phyloP scores from a whole-genome alignment of 352 stramenopile species.

The Pythium sukuiense region DNA sequence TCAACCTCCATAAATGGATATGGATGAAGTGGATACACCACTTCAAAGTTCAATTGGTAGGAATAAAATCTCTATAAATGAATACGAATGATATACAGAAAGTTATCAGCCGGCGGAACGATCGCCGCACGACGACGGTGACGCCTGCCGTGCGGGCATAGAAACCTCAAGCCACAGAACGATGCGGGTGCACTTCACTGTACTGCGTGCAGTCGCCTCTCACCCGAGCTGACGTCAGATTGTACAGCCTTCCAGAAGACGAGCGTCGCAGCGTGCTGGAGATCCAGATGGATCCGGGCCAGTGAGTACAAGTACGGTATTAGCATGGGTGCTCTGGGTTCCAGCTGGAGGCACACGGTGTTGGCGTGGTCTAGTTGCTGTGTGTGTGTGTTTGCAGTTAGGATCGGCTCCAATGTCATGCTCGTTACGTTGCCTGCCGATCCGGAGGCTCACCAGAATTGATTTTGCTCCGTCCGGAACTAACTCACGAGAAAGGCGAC shows the following conservation, averaged over 20 bases:
- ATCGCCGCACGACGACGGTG: background rate
- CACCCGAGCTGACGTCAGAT: background rate
- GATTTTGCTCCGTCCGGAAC: slow-evolving; percentile 10
- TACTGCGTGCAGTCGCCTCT: background rate
- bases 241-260: background rate
- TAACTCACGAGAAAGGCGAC: background rate
- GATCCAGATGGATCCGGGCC: slow-evolving; percentile 14
- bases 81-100: background rate
- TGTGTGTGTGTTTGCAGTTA: background rate
- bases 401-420: background rate
- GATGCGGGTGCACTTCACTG: background rate
- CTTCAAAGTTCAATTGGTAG: background rate
- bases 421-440: background rate
- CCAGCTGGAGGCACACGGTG: background rate
- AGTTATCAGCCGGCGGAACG: background rate
- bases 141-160: background rate
- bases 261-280: slow-evolving; percentile 13
- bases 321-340: background rate
- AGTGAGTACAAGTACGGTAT: background rate
- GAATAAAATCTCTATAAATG: background rate
- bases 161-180: background rate
- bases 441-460: slow-evolving; percentile 6
- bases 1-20: background rate
- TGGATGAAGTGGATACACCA: background rate
- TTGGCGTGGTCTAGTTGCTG: background rate